Conservation (phyloP, 2,329 filamentous ascomycete species). For the Penicillium concentricum region DNA sequence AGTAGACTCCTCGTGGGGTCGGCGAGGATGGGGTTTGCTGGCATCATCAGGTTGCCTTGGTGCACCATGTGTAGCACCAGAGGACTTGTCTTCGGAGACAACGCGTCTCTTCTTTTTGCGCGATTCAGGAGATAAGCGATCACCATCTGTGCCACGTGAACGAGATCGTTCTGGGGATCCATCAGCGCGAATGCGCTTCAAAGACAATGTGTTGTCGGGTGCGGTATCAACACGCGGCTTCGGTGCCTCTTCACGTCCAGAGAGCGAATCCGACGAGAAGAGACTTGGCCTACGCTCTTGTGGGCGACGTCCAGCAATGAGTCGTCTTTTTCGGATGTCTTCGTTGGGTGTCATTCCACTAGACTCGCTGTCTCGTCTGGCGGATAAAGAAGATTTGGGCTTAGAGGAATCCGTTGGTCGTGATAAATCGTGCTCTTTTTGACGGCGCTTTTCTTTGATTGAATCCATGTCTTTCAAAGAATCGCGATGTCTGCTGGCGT, state of each 20-base stretch:
- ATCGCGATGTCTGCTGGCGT: constrained; percentile 20
- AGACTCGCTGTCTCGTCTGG: constrained; percentile 35
- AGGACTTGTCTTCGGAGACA: constrained; percentile 38
- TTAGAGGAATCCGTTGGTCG: constrained; percentile 31
- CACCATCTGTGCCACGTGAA: constrained; percentile 34
- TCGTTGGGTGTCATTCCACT: constrained; percentile 29
- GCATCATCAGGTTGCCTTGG: constrained; percentile 28
- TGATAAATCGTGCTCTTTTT: constrained; percentile 37
- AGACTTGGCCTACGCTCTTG: constrained; percentile 40
- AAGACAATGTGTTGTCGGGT: constrained; percentile 21
- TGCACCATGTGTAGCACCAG: constrained; percentile 31
- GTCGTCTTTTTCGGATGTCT: constrained; percentile 39
- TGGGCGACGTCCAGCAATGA: constrained; percentile 44
- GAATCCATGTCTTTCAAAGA: constrained; percentile 15
- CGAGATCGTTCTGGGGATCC: constrained; percentile 42
- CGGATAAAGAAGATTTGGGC: constrained; percentile 25
- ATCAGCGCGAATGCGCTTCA: constrained; percentile 46
- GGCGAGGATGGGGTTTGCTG: constrained; percentile 21
- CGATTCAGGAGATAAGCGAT: constrained; percentile 32
- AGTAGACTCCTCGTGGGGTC: constrained; percentile 12
- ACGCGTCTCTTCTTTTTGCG: constrained; percentile 47
- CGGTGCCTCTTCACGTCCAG: constrained; percentile 37
- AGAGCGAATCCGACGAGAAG: constrained; percentile 42
- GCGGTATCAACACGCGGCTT: constrained; percentile 33
- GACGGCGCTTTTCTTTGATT: constrained; percentile 30